Evolutionary conservation across 2,329 filamentous ascomycete genomes (phyloP).

Genomic region (Botrytis paeoniae): DNA sequence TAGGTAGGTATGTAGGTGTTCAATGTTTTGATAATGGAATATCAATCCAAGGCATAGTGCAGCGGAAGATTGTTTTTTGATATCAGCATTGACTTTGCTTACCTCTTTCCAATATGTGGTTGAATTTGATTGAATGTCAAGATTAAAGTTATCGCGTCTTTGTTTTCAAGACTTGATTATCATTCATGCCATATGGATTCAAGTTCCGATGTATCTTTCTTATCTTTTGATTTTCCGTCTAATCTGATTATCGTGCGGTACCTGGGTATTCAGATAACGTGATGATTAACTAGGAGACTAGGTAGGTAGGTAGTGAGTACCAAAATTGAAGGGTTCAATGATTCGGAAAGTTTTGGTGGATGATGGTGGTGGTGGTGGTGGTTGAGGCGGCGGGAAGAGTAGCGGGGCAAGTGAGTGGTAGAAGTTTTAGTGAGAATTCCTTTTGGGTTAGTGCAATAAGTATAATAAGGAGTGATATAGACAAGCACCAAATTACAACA

Average conservation of each 20-base stretch:
- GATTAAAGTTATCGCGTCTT: not conserved
- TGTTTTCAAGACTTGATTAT: not conserved
- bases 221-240: not conserved
- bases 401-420: not conserved
- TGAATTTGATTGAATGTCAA: constrained; percentile 1
- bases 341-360: not conserved
- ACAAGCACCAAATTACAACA: not conserved
- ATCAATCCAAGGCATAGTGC: not conserved
- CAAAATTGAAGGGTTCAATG: not conserved
- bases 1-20: not conserved
- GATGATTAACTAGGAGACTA: not conserved
- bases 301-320: not conserved
- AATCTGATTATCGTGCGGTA: not conserved
- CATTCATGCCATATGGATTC: not conserved
- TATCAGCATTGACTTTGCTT: not conserved
- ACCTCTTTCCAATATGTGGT: constrained; percentile 4
- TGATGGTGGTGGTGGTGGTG: not conserved
- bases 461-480: not conserved
- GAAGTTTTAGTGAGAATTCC: not conserved
- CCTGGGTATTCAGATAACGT: not conserved
- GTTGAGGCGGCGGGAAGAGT: too few species aligned
- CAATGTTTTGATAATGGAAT: not conserved
- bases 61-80: not conserved
- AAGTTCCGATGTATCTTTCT: not conserved
- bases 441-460: not conserved